Conservation (phyloP, 345 rosid genomes). For the Camelina hispida region DNA sequence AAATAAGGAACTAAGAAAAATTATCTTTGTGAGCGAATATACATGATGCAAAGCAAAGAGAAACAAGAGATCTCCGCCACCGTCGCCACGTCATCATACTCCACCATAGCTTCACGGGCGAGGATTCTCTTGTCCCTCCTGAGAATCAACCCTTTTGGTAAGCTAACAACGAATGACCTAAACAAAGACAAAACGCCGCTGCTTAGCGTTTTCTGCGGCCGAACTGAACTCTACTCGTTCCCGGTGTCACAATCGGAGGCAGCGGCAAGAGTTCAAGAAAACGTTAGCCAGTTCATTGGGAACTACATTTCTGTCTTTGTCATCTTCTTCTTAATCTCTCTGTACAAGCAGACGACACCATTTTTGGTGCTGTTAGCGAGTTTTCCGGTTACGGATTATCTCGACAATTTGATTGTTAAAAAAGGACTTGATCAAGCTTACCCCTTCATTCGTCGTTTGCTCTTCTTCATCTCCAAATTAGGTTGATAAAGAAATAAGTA, state of each 20-base stretch:
- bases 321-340: conserved; percentile 63
- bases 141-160: conserved; percentile 76
- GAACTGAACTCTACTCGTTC: conserved; percentile 60
- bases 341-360: conserved; percentile 46
- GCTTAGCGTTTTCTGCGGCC: conserved; percentile 62
- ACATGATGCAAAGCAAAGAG: conserved; percentile 15
- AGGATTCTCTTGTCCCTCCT: conserved; percentile 56
- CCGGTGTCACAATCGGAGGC: conserved; percentile 65
- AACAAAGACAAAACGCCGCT: conserved; percentile 60
- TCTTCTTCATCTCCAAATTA: conserved; percentile 16
- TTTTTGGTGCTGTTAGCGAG: conserved; percentile 16
- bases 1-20: neutral
- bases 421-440: conserved; percentile 25
- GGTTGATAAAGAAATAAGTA: conserved; percentile 6
- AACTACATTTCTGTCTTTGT: conserved; percentile 69
- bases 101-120: conserved; percentile 22
- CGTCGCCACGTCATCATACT: neutral
- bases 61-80: neutral
- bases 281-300: conserved; percentile 74
- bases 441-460: conserved; percentile 27
- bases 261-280: conserved; percentile 68
- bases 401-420: conserved; percentile 6
- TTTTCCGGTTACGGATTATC: conserved; percentile 29
- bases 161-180: conserved; percentile 70
- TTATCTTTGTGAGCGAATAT: neutral